Evolutionary conservation across 2,329 filamentous ascomycete species (phyloP), one percentile per base, ranked within the genome.

Genomic region (Colletotrichum echinochloae): DNA sequence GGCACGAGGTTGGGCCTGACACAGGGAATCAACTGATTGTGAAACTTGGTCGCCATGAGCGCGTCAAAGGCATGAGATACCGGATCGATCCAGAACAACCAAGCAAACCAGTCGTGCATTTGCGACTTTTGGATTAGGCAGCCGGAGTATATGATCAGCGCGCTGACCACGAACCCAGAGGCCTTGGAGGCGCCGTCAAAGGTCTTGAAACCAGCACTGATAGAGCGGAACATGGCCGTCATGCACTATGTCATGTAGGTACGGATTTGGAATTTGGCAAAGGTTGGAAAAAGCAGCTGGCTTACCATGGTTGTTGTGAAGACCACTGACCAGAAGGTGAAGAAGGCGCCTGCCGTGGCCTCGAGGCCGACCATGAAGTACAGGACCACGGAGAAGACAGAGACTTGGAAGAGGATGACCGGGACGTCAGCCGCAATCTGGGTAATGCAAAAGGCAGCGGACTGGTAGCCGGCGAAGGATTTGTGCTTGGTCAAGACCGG

Each of bases 21-120:
- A 67, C 88, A 90, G 1, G 82, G 79, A 23, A 89, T 84, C 2
- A 75, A 82, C 75, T 91, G 81, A 41, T 80, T 81, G 72, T 91
- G 85, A 67, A 94, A 93, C 76, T 94, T 92, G 74, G 94, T 94
- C 0, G 89, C 83, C 75, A 94, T 83, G 0, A 94, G 78, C 0
- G 87, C 87, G 73, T 93, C 89, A 67, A 93, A 94, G 0, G 85
- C 89, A 68, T 93, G 94, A 0, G 91, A 88, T 3, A 94, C 81
- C 0, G 91, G 91, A 72, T 92, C 86, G 28, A 91, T 54, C 87
- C 88, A 90, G 71, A 85, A 90, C 3, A 91, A 77, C 89, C 89
- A 91, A 3, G 83, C 80, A 30, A 91, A 86, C 88, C 88, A 91
- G 0, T 86, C 85, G 49, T 89, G 87, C 89, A 91, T 91, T 70